Base-by-base conservation (phyloP, 2,329 filamentous ascomycete genomes). In the Aspergillus luchuensis region DNA sequence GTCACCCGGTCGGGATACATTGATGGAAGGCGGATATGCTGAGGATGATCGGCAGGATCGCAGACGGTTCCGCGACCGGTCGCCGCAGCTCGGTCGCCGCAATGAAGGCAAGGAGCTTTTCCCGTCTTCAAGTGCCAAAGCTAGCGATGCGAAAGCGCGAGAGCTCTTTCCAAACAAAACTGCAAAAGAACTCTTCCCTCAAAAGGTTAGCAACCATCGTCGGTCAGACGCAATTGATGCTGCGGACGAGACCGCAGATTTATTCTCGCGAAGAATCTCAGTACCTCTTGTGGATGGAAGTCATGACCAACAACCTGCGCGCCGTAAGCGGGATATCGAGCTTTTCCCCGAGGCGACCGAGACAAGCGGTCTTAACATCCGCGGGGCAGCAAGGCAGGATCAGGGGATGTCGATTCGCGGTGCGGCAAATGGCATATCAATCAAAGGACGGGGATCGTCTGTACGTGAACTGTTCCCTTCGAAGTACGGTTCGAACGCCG, bases 381-480 rank as follows among this genome's bases (percentile, higher is more conserved):
- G 85, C 50, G 89, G 88, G 19, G 69, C 81, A 15, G 83, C 86
- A 78, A 73, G 55, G 62, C 78, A 76, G 57, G 70, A 74, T 38
- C 70, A 71, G 61, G 77, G 74, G 4, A 71, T 73, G 59, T 73
- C 72, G 19, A 76, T 79, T 53, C 76, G 78, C 8, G 74, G 76
- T 36, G 72, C 76, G 13, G 78, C 80, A 30, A 78, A 78, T 23
- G 86, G 84, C 0, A 84, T 91, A 63, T 80, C 82, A 10, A 91
- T 92, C 72, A 91, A 90, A 71, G 90, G 89, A 69, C 89, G 87
- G 67, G 87, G 88, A 2, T 79, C 81, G 2, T 86, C 85, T 6
- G 84, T 82, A 2, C 88, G 85, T 65, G 90, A 92, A 73, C 74
- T 92, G 19, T 92, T 92, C 67, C 89, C 89, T 0, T 81, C 82